A percentile compares a stretch with the other conserved stretches of the same genome.
Conservation (phyloP, 257 asterid genomes). For the Solanum pinnatisectum region DNA sequence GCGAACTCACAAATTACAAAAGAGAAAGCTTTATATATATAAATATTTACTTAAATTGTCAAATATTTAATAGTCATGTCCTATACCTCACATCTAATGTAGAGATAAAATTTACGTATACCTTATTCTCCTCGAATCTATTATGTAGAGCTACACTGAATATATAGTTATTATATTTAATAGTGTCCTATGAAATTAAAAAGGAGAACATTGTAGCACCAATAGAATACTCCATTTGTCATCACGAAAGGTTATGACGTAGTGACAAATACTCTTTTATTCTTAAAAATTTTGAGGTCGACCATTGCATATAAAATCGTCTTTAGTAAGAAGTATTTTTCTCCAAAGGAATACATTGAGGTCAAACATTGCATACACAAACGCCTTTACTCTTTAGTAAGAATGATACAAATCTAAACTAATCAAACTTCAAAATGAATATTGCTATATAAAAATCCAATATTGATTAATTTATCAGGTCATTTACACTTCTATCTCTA, state of each 20-base stretch:
- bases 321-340: background rate
- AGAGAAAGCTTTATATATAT: too few species aligned
- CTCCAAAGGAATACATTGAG: background rate
- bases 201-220: background rate
- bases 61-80: background rate
- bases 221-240: background rate
- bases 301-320: background rate
- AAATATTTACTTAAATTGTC: background rate
- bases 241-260: background rate
- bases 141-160: rapidly evolving
- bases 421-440: background rate
- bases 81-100: rapidly evolving
- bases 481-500: background rate
- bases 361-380: too few species aligned
- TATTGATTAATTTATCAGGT: background rate
- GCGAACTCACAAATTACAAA: too few species aligned
- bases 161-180: background rate
- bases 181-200: background rate
- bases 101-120: too few species aligned
- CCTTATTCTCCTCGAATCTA: background rate
- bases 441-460: too few species aligned
- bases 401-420: background rate
- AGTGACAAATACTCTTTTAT: background rate
- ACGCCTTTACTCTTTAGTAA: background rate
- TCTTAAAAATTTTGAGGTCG: background rate